Evolutionary conservation across 352 stramenopile species (phyloP).

Genomic region (Pseudoperonospora humuli): DNA sequence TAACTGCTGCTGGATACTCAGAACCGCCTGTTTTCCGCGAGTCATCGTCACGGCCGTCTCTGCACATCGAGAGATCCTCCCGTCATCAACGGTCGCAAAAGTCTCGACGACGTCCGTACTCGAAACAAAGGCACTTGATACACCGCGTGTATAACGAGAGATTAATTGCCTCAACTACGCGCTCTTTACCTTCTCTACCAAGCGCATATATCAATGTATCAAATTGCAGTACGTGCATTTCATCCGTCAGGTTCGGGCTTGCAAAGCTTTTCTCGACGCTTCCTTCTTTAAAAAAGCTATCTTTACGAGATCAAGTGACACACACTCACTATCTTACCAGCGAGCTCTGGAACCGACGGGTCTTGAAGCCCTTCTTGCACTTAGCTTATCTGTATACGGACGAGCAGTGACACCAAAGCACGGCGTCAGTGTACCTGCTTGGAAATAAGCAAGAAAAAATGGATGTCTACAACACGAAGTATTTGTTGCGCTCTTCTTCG

Average conservation of each 20-base stretch:
- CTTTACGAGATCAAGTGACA: constrained; percentile 6
- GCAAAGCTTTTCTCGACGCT: constrained; percentile 5
- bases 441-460: constrained; percentile 17
- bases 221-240: constrained; percentile 22
- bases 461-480: constrained; percentile 69
- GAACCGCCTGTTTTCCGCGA: no score
- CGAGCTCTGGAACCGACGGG: constrained; percentile 4
- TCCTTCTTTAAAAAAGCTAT: constrained; percentile 3
- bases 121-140: no score
- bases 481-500: constrained; percentile 75
- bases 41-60: no score
- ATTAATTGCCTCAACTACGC: background rate
- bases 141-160: no score
- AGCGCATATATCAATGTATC: background rate
- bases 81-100: no score
- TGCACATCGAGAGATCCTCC: background rate
- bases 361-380: constrained; percentile 17
- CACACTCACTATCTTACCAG: constrained; percentile 14
- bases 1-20: no score
- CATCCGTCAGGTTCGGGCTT: background rate
- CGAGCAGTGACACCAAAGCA: constrained; percentile 10
- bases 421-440: constrained; percentile 9
- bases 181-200: no score
- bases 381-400: constrained; percentile 18
- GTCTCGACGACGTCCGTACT: no score